Evolutionary conservation across 306 rosid genomes (phyloP).

Genomic region (Gleditsia sinensis): DNA sequence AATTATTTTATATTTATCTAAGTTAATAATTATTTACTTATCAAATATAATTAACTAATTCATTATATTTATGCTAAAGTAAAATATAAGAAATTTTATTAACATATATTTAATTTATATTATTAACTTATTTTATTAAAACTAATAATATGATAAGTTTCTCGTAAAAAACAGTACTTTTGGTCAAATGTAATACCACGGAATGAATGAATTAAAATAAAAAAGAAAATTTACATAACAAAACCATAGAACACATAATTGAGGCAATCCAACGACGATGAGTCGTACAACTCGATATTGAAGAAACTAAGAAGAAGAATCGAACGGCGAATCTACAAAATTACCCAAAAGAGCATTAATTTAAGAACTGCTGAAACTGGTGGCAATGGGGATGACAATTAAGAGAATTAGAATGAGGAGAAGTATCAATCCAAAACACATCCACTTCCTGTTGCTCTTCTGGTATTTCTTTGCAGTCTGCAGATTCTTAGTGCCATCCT

Average conservation of each 20-base stretch:
- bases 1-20: no score
- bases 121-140: no score
- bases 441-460: slow-evolving; percentile 67
- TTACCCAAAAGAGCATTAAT: neutral
- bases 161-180: no score
- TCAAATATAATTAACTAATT: no score
- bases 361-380: slow-evolving; percentile 61
- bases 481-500: slow-evolving; percentile 68
- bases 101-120: no score
- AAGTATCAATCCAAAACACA: slow-evolving; percentile 66
- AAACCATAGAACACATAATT: neutral
- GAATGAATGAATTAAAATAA: neutral
- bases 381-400: slow-evolving; percentile 57
- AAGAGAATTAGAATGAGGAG: slow-evolving; percentile 59
- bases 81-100: no score
- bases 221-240: neutral
- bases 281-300: slow-evolving; percentile 22
- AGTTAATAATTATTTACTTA: no score
- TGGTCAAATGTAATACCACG: neutral
- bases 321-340: neutral
- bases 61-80: no score
- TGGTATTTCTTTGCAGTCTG: slow-evolving; percentile 59
- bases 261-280: slow-evolving; percentile 22
- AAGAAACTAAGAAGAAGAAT: neutral
- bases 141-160: no score